Evolutionary conservation across 164 flowering plant species (phyloP).

Genomic region (Paratinospora sagittata): DNA sequence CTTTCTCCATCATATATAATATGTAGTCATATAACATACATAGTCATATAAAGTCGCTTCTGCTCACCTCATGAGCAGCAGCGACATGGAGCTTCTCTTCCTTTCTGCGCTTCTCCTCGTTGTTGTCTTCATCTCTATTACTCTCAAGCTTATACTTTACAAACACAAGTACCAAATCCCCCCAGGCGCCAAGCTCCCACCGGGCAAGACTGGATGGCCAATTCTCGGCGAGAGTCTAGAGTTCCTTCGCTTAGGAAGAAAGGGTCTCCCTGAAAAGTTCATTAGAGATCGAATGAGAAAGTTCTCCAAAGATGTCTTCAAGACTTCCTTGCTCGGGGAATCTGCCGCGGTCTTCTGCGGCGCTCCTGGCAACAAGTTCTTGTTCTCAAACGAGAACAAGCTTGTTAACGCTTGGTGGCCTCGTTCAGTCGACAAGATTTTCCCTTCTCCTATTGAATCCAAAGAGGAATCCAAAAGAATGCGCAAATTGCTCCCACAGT

Average conservation of each 20-base stretch:
- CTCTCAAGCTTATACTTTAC: neutral
- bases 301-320: slow-evolving; percentile 19
- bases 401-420: slow-evolving; percentile 26
- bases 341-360: slow-evolving; percentile 12
- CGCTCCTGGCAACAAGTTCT: slow-evolving; percentile 20
- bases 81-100: slow-evolving; percentile 6
- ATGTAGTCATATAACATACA: too few species aligned
- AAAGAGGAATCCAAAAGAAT: slow-evolving; percentile 17
- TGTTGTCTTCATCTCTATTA: neutral
- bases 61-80: neutral
- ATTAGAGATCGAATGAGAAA: slow-evolving; percentile 16
- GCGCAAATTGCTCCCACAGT: slow-evolving; percentile 15
- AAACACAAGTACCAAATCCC: neutral
- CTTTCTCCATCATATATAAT: too few species aligned
- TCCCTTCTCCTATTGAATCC: slow-evolving; percentile 20
- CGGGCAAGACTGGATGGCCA: slow-evolving; percentile 22
- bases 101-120: slow-evolving; percentile 2
- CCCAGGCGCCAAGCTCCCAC: slow-evolving; percentile 4
- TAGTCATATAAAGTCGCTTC: too few species aligned
- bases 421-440: slow-evolving; percentile 16
- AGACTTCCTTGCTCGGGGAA: slow-evolving; percentile 19
- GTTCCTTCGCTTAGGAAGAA: slow-evolving; percentile 22
- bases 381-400: slow-evolving; percentile 25
- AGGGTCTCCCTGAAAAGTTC: slow-evolving; percentile 29
- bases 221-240: slow-evolving; percentile 23